Conservation (phyloP, 1,139 yeast species). For the Saccharomycopsis crataegensis region DNA sequence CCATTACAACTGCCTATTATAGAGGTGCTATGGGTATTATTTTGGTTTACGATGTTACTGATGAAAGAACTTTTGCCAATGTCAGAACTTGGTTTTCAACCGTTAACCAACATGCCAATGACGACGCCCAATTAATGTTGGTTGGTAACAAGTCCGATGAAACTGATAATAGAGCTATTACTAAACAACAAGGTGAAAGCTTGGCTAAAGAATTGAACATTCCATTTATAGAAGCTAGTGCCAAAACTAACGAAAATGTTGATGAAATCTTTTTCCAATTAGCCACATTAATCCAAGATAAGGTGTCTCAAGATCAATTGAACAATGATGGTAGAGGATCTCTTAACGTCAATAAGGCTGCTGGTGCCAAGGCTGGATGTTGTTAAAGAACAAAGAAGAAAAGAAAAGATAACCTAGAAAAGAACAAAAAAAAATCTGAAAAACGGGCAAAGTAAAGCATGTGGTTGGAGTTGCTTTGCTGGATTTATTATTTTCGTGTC, state of each 20-base stretch:
- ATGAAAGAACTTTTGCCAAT: constrained; percentile 81
- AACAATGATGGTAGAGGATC: constrained; percentile 24
- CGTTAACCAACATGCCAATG: constrained; percentile 93
- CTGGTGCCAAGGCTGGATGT: constrained; percentile 22
- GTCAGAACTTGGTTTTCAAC: constrained; percentile 89
- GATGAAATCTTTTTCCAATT: constrained; percentile 86
- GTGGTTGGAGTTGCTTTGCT: too few species aligned
- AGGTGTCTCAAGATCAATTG: constrained; percentile 39
- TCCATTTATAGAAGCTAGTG: constrained; percentile 93
- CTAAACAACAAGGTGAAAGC: constrained; percentile 82
- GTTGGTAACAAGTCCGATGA: constrained; percentile 96
- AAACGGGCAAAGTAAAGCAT: too few species aligned
- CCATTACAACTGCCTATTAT: constrained; percentile 96
- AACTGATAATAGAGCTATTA: constrained; percentile 64
- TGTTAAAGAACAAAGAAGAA: constrained; percentile 8
- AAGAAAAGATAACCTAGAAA: neutral
- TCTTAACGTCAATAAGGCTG: constrained; percentile 28
- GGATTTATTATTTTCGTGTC: too few species aligned
- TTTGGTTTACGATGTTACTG: constrained; percentile 92
- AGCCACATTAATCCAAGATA: constrained; percentile 83
- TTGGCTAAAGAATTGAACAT: constrained; percentile 83
- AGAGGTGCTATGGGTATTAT: constrained; percentile 99
- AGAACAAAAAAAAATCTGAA: neutral
- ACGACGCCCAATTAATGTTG: constrained; percentile 85
- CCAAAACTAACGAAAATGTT: constrained; percentile 88